Base-by-base conservation (phyloP, 805 yeast species). In the Candida alai region DNA sequence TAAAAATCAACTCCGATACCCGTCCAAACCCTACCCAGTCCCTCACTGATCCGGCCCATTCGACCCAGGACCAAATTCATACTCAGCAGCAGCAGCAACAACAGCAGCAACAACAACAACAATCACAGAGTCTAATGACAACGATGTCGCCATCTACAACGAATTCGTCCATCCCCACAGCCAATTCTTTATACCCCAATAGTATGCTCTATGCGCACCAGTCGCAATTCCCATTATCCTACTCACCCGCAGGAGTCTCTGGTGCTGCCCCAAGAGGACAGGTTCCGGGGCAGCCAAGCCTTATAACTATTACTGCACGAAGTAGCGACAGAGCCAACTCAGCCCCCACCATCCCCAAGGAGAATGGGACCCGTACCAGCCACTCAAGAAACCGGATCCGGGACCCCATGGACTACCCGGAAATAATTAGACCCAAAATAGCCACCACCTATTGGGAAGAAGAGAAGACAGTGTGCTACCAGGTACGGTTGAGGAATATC, bases 361-460 rank as follows among this genome's bases (percentile, higher is more conserved):
- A n/a, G 2, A 29, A 4, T 29, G 30, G 24, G 8, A 12, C 30
- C 5, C 15, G 20, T 21, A 15, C 22, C 7, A 30, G 38, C 7
- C 51, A 44, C 26, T 43, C 45, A 21, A 40, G 52, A 28, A 37
- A 37, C 9, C 45, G 50, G 4, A 44, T 53, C 6, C 13, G 42
- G 7, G 32, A 31, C n/a, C 26, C 27, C 11, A 14, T 28, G 20
- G 52, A 45, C 9, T 44, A 34, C 32, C 43, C 48, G 3, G 49
- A 48, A 21, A 45, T 49, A 2, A 36, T 39, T 6, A 60, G 60
- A 31, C 69, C 69, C 5, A 45, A 54, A 30, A 47, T 62, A 9
- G 58, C 60, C 4, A 63, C 69, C 6, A 53, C 59, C 1, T 56
- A 32, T 33, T 63, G 69, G 69, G 64, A 55, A 22, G 63, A 60